Base-by-base conservation (phyloP, 1,139 yeast species). In the Hansenula sp. region DNA sequence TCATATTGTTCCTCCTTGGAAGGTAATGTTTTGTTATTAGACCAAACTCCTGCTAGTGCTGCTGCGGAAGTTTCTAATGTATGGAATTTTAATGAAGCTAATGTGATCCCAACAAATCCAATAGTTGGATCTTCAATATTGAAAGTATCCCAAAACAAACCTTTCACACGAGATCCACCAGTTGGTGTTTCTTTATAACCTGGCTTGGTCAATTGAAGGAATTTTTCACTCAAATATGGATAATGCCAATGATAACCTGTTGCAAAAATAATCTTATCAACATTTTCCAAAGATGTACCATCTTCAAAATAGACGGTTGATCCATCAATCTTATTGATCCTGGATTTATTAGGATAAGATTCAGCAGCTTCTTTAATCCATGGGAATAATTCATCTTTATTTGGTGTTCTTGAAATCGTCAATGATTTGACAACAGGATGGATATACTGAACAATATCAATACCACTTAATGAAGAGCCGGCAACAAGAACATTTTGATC, bases 11-110 rank as follows among this genome's bases (percentile, higher is more conserved):
- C 53, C 16, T 66, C 71, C 36, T 63, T 66, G 6, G 62, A 48
- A 0, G 86, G 84, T 7, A 80, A 59, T n/a, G 53, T 38, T 12
- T 79, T 58, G 35, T 74, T 63, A 3, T 76, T 75, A 5, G 72
- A 61, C 69, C 79, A 80, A 5, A 81, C 72, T 51, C 84, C 71
- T 11, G 82, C 77, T 30, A 80, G 62, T 54, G 76, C 72, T n/a
- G 76, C 68, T 2, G 77, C 83, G 53, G 81, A 86, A 12, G 77
- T 63, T 55, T 83, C 88, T 10, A 52, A 44, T 33, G 55, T 57
- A 15, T 54, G 53, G 21, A 53, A 51, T 2, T 83, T 72, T 2
- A 76, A 55, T 32, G 84, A 76, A 47, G 81, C 77, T 2, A 89
- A 86, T 18, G 80, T 67, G 15, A 80, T 74, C 7, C 80, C 77